These are phyloP conservation scores for Chimonanthus salicifolius DNA, from an alignment of 164 flowering plant genomes.

Conservation along the genomic window DNA sequence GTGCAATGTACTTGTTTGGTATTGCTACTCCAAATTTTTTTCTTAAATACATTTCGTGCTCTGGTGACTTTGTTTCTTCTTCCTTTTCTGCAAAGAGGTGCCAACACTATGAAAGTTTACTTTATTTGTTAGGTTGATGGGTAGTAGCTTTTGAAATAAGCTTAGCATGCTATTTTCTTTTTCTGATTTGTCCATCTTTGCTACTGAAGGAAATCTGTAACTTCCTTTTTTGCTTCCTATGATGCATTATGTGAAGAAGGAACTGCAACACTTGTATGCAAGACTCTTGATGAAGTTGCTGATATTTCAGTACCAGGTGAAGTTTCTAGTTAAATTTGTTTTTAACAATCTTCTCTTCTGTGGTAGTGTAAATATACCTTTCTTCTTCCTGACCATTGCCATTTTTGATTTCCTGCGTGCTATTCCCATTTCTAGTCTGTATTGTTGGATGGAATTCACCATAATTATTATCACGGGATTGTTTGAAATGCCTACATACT, in stretches of 20 bases:
- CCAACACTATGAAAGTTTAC: background rate
- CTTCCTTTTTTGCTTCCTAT: slow-evolving; percentile 86
- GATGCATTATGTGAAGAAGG: slow-evolving; percentile 98
- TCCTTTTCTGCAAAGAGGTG: background rate
- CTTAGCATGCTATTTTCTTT: background rate
- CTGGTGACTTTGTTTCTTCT: background rate
- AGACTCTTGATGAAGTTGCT: slow-evolving; percentile 88
- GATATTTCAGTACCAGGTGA: slow-evolving; percentile 89
- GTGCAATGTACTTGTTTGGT: background rate
- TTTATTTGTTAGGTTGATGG: background rate
- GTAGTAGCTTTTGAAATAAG: background rate
- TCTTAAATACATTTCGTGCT: background rate
- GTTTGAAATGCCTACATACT: too few relatives aligned
- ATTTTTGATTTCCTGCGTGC: too few relatives aligned
- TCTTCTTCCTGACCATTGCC: too few relatives aligned
- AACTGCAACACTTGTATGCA: slow-evolving; percentile 79
- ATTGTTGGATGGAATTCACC: too few relatives aligned
- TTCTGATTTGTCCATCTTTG: slow-evolving; percentile 7
- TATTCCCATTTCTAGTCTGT: too few relatives aligned
- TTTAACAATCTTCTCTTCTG: background rate
- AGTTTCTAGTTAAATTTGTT: slow-evolving; percentile 4
- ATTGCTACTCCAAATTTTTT: background rate
- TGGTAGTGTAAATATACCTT: background rate
- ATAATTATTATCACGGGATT: too few relatives aligned
- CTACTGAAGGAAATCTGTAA: slow-evolving; percentile 69